Evolutionary conservation across 2,329 filamentous ascomycete species (phyloP).

Genomic region (Rosellinia necatrix): DNA sequence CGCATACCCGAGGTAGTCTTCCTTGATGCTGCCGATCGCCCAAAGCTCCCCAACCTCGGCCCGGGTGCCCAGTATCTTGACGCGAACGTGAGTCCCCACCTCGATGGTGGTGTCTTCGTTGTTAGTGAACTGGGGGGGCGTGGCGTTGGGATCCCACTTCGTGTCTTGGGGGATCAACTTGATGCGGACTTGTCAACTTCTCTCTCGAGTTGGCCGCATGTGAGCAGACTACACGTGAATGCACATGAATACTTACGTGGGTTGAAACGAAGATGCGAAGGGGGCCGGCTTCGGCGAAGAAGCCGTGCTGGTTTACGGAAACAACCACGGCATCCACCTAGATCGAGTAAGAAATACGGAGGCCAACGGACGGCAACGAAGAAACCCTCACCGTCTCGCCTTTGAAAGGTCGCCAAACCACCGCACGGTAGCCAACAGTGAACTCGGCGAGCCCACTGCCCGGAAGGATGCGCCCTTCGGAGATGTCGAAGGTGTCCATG

Average conservation of each 20-base stretch:
- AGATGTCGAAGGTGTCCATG: slow-evolving; percentile 95
- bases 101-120: slow-evolving; percentile 94
- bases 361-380: slow-evolving; percentile 16
- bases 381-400: slow-evolving; percentile 82
- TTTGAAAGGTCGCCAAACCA: slow-evolving; percentile 97
- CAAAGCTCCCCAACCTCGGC: slow-evolving; percentile 95
- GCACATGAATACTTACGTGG: slow-evolving; percentile 60
- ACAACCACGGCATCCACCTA: slow-evolving; percentile 94
- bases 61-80: slow-evolving; percentile 92
- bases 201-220: slow-evolving; percentile 7
- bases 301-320: slow-evolving; percentile 88
- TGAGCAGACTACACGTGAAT: slow-evolving; percentile 7
- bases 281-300: slow-evolving; percentile 84
- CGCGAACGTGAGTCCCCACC: slow-evolving; percentile 87
- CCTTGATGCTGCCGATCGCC: slow-evolving; percentile 97
- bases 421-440: slow-evolving; percentile 90
- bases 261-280: slow-evolving; percentile 79
- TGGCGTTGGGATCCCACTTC: slow-evolving; percentile 93
- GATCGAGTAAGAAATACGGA: slow-evolving; percentile 35
- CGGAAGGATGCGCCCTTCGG: slow-evolving; percentile 88
- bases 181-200: slow-evolving; percentile 35
- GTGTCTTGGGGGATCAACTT: slow-evolving; percentile 91
- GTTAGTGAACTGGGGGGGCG: slow-evolving; percentile 95
- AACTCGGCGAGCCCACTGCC: slow-evolving; percentile 93
- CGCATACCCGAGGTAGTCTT: slow-evolving; percentile 69